Conservation (phyloP, 306 rosid genomes). For the Morella rubra region DNA sequence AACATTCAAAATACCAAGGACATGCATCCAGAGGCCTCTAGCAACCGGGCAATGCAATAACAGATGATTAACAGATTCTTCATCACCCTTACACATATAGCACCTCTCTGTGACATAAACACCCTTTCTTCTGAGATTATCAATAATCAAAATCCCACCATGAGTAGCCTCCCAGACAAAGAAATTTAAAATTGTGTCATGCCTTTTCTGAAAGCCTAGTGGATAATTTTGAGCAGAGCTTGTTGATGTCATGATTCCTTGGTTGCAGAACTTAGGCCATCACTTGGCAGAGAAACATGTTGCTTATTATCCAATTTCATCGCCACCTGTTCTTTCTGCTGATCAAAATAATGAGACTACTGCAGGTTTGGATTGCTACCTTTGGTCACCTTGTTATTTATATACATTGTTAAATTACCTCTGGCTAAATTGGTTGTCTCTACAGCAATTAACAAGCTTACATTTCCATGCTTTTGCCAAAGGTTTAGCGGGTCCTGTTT, state of each 20-base stretch:
- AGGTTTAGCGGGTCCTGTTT: constrained; percentile 26
- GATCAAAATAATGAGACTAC: constrained; percentile 38
- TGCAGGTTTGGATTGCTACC: constrained; percentile 45
- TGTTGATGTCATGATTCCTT: constrained; percentile 12
- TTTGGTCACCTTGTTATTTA: constrained; percentile 20
- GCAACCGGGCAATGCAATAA: no score
- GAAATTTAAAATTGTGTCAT: background rate
- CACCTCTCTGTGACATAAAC: no score
- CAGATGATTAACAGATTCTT: no score
- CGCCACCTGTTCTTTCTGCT: constrained; percentile 64
- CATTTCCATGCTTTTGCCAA: background rate
- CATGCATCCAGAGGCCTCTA: no score
- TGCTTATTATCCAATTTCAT: constrained; percentile 52
- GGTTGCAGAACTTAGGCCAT: constrained; percentile 52
- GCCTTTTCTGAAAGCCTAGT: constrained; percentile 4
- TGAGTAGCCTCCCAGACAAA: no score
- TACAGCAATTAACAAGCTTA: background rate
- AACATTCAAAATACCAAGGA: no score
- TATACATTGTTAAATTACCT: background rate
- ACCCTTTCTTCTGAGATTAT: no score
- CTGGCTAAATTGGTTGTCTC: constrained; percentile 17
- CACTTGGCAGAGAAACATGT: constrained; percentile 59
- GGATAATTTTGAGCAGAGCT: constrained; percentile 11
- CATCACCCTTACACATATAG: no score
- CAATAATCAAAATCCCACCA: no score